phyloP scores from a whole-genome alignment of 176 grass and related monocot genomes.

The Avena eriantha region DNA sequence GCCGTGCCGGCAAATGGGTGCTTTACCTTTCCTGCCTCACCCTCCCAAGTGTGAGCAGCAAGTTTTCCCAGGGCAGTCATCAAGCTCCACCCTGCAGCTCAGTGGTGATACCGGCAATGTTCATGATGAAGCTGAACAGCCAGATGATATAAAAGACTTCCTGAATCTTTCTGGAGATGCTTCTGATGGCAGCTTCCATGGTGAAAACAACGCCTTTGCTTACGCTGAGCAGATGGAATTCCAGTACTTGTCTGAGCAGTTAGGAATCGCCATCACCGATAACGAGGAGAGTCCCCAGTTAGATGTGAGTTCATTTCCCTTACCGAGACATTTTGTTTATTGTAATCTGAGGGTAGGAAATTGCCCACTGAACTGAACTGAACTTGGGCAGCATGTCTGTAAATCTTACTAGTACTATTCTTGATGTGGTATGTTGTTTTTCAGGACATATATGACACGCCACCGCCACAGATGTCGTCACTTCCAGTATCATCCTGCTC shows the following conservation, averaged over 20 bases:
- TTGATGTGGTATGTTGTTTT: constrained; percentile 26
- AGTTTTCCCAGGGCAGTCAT: constrained; percentile 49
- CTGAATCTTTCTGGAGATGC: constrained; percentile 76
- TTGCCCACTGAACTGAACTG: background rate
- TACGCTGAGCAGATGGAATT: constrained; percentile 85
- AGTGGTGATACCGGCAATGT: constrained; percentile 39
- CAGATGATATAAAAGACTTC: constrained; percentile 77
- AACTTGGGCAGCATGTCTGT: background rate
- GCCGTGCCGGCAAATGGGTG: constrained; percentile 43
- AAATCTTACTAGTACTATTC: background rate
- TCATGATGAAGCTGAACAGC: constrained; percentile 57
- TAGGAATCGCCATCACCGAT: constrained; percentile 87
- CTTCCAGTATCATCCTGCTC: constrained; percentile 58
- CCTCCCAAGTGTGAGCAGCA: constrained; percentile 71
- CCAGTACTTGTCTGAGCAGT: constrained; percentile 90
- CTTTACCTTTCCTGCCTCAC: constrained; percentile 85
- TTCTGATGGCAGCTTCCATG: constrained; percentile 76
- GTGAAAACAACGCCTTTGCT: constrained; percentile 55
- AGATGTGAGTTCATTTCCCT: constrained; percentile 64
- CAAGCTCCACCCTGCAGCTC: constrained; percentile 50
- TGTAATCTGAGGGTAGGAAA: constrained; percentile 9
- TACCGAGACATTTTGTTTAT: constrained; percentile 16
- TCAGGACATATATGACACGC: constrained; percentile 80
- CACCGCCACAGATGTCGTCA: constrained; percentile 55
- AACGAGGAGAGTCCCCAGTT: constrained; percentile 75